Base-by-base conservation (phyloP, 2,329 filamentous ascomycete genomes). In the Diaporthe citriasiana region DNA sequence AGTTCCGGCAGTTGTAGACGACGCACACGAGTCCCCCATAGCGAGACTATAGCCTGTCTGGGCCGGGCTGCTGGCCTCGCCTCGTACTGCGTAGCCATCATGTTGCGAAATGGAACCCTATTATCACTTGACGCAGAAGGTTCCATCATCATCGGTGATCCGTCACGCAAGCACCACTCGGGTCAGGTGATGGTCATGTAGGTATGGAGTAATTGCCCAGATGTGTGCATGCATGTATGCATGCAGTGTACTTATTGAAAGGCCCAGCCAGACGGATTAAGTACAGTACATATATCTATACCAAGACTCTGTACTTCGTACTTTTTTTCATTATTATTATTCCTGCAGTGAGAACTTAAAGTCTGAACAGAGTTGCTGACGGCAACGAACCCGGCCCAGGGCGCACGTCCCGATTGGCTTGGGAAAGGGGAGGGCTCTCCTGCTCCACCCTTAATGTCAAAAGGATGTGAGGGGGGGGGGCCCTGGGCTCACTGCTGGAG, bases 281-380 rank as follows among this genome's bases (percentile, higher is more conserved):
- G 57, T 63, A 45, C 38, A 45, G 35, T 40, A 27, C 33, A 59
- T 25, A 25, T 4, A 17, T 22, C 4, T 9, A 35, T 35, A 35
- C 33, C 33, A 35, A 35, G 33, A 9, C 33, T 4, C 33, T 35
- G 45, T n/a, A 15, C 30, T 30, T 12, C 15, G 40, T 65, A 47
- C 59, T 38, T 30, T 50, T 13, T n/a, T n/a, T n/a, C n/a, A n/a
- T n/a, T n/a, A n/a, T n/a, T n/a, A n/a, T n/a, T n/a, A n/a, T n/a
- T 25, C 30, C 63, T 66, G 63, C 63, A 66, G 63, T 66, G 30
- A 66, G 63, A 66, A 66, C 30, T 8, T 51, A 51, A 51, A 66
- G 63, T 66, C 63, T 51, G 63, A 51, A 66, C 45, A 66, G 63
- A 66, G 63, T 66, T 66, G 63, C 45, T 66, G 63, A 66, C 45